Conservation (phyloP, 352 stramenopile genomes). For the Globisporangium sylvaticum region DNA sequence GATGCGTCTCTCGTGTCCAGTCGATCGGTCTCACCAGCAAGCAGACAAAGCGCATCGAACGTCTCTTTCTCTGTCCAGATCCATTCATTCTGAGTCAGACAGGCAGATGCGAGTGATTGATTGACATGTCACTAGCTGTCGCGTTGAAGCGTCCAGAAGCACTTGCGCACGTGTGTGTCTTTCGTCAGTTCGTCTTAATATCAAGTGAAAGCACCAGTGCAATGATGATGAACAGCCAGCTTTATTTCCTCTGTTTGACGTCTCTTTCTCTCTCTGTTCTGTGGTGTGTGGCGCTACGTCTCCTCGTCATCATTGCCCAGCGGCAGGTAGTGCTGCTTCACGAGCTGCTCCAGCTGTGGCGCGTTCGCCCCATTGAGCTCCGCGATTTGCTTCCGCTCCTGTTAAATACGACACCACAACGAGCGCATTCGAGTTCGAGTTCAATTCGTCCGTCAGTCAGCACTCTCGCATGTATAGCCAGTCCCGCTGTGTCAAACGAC, state of each 20-base stretch:
- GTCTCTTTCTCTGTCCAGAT: background rate
- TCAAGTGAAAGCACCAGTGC: background rate
- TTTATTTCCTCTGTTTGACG: background rate
- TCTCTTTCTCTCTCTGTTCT: background rate
- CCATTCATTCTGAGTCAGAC: background rate
- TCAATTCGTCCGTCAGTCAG: background rate
- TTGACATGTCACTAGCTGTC: background rate
- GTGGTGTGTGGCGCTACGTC: slow-evolving; percentile 14
- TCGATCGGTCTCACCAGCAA: background rate
- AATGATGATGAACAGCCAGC: background rate
- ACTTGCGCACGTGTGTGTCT: background rate
- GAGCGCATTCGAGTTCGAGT: background rate
- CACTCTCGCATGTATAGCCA: background rate
- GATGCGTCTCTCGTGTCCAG: background rate
- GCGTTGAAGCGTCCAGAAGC: background rate
- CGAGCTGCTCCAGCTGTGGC: slow-evolving; percentile 54
- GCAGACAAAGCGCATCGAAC: background rate
- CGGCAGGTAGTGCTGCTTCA: slow-evolving; percentile 58
- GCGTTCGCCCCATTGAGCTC: slow-evolving; percentile 59
- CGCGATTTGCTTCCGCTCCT: slow-evolving; percentile 58
- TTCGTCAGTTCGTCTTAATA: background rate
- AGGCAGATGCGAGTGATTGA: background rate
- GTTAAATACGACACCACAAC: background rate
- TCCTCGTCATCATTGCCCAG: slow-evolving; percentile 53
- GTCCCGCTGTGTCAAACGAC: background rate